These are phyloP conservation scores for Melaleuca alternifolia DNA, from an alignment of 345 rosid genomes.

Conservation along the genomic window DNA sequence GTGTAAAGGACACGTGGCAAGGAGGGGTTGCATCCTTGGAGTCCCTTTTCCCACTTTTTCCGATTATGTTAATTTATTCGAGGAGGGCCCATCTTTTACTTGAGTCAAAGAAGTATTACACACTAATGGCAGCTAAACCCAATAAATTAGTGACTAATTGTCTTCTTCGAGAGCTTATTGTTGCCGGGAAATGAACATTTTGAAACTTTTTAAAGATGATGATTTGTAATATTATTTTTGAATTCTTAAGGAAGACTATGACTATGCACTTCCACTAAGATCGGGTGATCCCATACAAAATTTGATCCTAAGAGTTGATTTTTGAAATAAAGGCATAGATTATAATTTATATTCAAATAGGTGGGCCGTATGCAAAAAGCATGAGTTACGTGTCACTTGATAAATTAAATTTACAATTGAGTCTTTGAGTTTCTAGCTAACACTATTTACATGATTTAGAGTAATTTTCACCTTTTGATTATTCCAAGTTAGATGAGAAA, in stretches of 20 bases:
- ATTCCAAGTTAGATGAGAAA: too few species aligned
- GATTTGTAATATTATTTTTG: too few species aligned
- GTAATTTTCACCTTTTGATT: too few species aligned
- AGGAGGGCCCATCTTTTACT: not conserved
- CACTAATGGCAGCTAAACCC: not conserved
- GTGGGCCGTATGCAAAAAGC: too few species aligned
- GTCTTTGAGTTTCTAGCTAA: too few species aligned
- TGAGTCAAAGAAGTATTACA: not conserved
- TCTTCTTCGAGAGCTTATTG: not conserved
- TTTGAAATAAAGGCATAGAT: too few species aligned
- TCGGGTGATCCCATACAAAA: too few species aligned
- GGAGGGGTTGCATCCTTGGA: not conserved
- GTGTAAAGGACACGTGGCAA: not conserved
- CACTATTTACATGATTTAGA: too few species aligned
- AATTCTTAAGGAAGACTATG: not conserved
- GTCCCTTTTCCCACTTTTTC: not conserved
- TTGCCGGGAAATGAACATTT: not conserved
- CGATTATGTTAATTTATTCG: not conserved
- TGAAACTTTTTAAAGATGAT: not conserved
- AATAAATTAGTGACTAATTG: not conserved
- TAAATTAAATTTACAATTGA: too few species aligned
- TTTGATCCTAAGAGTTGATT: too few species aligned
- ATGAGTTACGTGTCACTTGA: too few species aligned
- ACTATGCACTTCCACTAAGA: not conserved
- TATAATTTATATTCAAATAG: too few species aligned